These are phyloP conservation scores for Xerocomellus amylosporus DNA, from an alignment of 768 basidiomycete species.

Conservation along the genomic window DNA sequence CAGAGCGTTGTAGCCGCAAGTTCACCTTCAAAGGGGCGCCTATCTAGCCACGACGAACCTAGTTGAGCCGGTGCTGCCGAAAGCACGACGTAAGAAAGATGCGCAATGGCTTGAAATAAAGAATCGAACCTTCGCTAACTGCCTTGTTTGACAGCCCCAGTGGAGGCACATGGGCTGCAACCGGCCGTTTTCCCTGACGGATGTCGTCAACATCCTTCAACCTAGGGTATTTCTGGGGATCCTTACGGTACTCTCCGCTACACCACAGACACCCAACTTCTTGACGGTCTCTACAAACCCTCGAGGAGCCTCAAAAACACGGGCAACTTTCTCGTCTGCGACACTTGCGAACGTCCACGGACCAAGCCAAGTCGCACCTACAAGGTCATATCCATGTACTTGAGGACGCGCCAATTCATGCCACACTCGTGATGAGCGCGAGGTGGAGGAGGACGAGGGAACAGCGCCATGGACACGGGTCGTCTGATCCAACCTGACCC, in stretches of 20 bases:
- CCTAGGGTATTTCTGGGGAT: not conserved
- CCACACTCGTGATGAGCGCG: conserved; percentile 46
- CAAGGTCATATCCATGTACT: conserved; percentile 93
- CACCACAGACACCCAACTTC: conserved; percentile 45
- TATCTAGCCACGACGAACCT: conserved; percentile 15
- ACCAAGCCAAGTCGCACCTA: conserved; percentile 74
- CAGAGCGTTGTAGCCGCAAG: conserved; percentile 84
- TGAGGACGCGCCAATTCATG: conserved; percentile 91
- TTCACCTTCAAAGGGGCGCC: conserved; percentile 87
- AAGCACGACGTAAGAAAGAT: not conserved
- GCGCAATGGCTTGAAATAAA: not conserved
- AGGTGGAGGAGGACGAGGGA: conserved; percentile 16
- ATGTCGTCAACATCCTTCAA: conserved; percentile 3
- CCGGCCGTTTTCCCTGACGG: conserved; percentile 57
- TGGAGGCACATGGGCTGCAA: conserved; percentile 87
- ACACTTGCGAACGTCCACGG: conserved; percentile 82
- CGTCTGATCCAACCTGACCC: conserved; percentile 79
- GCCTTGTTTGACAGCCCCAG: conserved; percentile 95
- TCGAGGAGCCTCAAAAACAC: conserved; percentile 89
- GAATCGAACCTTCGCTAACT: conserved; percentile 54
- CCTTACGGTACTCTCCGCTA: conserved; percentile 51
- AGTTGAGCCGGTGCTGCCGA: conserved; percentile 17
- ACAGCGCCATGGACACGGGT: conserved; percentile 79
- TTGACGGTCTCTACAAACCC: conserved; percentile 70
- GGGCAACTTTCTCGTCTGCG: conserved; percentile 93